phyloP scores from a whole-genome alignment of 495 filamentous ascomycete genomes.

The Stereocaulon alpinum region DNA sequence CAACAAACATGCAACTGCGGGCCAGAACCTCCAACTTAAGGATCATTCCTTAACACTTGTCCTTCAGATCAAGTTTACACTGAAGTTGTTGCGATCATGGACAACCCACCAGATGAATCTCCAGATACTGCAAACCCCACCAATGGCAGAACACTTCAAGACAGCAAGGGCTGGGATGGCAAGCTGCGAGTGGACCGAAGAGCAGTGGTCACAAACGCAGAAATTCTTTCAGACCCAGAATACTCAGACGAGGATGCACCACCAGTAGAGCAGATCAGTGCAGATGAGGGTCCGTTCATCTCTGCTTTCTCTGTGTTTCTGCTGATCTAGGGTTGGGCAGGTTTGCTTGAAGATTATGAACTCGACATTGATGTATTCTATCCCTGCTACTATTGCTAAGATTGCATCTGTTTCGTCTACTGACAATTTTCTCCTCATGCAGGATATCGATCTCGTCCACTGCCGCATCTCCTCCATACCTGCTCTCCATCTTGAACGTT shows the following conservation, averaged over 20 bases:
- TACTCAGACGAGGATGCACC: constrained; percentile 76
- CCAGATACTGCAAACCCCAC: not conserved
- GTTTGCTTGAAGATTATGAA: constrained; percentile 57
- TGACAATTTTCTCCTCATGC: constrained; percentile 7
- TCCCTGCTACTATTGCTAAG: not conserved
- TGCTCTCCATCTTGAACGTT: constrained; percentile 69
- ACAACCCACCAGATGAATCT: not conserved
- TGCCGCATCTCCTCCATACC: constrained; percentile 71
- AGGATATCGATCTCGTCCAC: constrained; percentile 88
- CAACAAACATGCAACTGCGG: too few relatives aligned
- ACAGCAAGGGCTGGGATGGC: constrained; percentile 86
- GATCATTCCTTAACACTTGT: not conserved
- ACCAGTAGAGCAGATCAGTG: constrained; percentile 62
- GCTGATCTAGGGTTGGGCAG: constrained; percentile 28
- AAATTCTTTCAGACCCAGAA: constrained; percentile 70
- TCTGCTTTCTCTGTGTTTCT: constrained; percentile 1
- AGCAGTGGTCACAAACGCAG: constrained; percentile 57
- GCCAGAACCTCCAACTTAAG: not conserved
- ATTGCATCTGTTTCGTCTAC: constrained; percentile 6
- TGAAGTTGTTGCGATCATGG: not conserved
- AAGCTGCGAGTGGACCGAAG: constrained; percentile 68
- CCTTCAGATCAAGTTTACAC: not conserved
- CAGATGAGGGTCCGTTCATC: constrained; percentile 61
- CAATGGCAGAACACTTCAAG: constrained; percentile 32
- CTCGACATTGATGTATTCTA: constrained; percentile 43